These are phyloP conservation scores for Pythium insidiosum DNA, from an alignment of 352 stramenopile genomes.

Conservation along the genomic window DNA sequence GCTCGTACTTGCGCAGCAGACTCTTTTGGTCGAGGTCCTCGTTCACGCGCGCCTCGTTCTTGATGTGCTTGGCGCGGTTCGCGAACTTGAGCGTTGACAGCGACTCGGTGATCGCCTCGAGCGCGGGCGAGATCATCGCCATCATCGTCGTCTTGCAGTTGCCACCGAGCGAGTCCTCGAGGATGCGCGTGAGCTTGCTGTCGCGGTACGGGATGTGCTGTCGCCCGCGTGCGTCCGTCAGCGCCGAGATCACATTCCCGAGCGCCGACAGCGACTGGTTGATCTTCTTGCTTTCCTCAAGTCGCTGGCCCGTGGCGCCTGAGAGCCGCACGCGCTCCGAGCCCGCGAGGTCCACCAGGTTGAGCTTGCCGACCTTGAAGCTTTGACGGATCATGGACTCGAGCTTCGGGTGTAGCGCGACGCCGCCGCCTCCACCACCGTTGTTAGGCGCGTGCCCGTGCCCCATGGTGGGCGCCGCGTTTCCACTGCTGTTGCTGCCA, in stretches of 20 bases:
- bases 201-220: conserved; percentile 93
- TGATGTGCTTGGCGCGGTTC: conserved; percentile 91
- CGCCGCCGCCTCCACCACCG: conserved; percentile 11
- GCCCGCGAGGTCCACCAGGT: conserved; percentile 90
- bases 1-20: conserved; percentile 91
- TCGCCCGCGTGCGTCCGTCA: conserved; percentile 79
- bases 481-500: no score
- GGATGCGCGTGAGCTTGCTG: conserved; percentile 90
- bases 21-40: conserved; percentile 93
- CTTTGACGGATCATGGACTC: conserved; percentile 88
- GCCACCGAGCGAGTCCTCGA: conserved; percentile 82
- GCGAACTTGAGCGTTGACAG: conserved; percentile 93
- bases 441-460: no score
- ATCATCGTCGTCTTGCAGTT: conserved; percentile 97
- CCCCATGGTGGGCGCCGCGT: no score
- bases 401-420: conserved; percentile 56
- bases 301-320: conserved; percentile 75
- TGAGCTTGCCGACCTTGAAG: conserved; percentile 94
- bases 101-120: conserved; percentile 87
- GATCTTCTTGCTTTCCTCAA: conserved; percentile 92
- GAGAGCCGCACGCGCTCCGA: conserved; percentile 87
- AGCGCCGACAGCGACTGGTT: conserved; percentile 88
- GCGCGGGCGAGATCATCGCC: conserved; percentile 91
- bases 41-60: conserved; percentile 86
- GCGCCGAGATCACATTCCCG: conserved; percentile 87